Conservation (phyloP, 148 eudicot species). For the Pouteria glomerata region DNA sequence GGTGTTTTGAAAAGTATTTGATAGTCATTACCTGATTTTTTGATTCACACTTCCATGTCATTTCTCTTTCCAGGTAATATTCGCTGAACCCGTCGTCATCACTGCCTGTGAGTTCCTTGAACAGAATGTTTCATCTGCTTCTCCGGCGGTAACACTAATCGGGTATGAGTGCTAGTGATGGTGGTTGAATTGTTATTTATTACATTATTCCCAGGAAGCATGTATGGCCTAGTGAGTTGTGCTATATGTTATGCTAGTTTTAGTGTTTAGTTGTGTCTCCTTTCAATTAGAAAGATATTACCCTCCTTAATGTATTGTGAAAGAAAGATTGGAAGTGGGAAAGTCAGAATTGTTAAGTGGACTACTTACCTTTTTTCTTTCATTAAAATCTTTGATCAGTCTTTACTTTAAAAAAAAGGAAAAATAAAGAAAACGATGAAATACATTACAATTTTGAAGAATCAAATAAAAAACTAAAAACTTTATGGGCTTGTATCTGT, state of each 20-base stretch:
- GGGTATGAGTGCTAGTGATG: slow-evolving; percentile 51
- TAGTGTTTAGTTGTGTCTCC: neutral
- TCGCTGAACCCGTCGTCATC: slow-evolving; percentile 86
- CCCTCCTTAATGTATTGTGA: neutral
- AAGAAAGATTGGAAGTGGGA: neutral
- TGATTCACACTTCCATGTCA: no score
- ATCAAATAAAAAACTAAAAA: no score
- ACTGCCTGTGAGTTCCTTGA: slow-evolving; percentile 94
- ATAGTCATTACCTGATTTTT: no score
- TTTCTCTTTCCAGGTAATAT: slow-evolving; percentile 55
- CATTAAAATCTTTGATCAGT: no score
- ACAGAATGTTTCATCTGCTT: slow-evolving; percentile 74
- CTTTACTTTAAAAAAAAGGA: no score
- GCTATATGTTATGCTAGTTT: neutral
- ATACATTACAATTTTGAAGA: no score
- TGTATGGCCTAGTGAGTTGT: neutral
- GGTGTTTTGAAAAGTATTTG: no score
- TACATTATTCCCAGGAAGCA: neutral
- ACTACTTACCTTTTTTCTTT: neutral
- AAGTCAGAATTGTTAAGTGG: neutral
- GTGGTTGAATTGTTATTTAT: neutral
- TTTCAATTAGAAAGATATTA: neutral
- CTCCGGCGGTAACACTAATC: slow-evolving; percentile 62
- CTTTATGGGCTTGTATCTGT: no score
- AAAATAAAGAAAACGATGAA: no score